Evolutionary conservation across 129 eudicot genomes (phyloP), one percentile per base, ranked within the genome.

Genomic region (Escallonia rubra): DNA sequence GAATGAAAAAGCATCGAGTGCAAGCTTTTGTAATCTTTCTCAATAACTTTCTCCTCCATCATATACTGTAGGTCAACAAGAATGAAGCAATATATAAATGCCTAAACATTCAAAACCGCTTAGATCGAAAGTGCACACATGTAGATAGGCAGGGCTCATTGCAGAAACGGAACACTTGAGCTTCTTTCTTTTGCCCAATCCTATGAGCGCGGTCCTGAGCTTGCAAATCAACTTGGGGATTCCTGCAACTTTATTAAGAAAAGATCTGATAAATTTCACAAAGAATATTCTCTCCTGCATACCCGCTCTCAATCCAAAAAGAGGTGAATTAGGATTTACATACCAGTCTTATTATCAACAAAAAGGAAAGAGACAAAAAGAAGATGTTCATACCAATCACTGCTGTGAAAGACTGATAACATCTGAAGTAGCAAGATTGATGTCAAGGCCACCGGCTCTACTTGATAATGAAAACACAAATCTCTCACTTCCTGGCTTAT

Each of bases 401-500:
- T 93, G 64, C 89, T 96, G 71, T 82, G 34, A 85, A 73, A 85
- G 34, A 23, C 0, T 85, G 64, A 85, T 85, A 69, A 85, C 76
- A 73, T 85, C 91, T 50, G 91, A 87, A 69, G 91, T 85, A 10
- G 91, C 91, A 79, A 85, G 91, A 72, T 85, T 85, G 67, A 85
- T 81, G 41, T 85, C 91, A 79, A 81, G 91, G 59, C 98, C 98
- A 34, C 98, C 98, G 61, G 98, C 98, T 82, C 98, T 86, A 54
- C 96, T 93, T 71, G 98, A 93, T 23, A 93, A 75, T 56, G 89
- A 79, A 54, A 93, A 93, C 41, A 82, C 96, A 71, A 93, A 93
- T 80, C 89, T 93, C 65, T 89, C 95, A 74, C 98, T 93, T 80
- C 98, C 96, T 59, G 98, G 98, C 72, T 78, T 86, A 76, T 93